Base-by-base conservation (phyloP, 768 basidiomycete genomes). In the Pholiota molesta region DNA sequence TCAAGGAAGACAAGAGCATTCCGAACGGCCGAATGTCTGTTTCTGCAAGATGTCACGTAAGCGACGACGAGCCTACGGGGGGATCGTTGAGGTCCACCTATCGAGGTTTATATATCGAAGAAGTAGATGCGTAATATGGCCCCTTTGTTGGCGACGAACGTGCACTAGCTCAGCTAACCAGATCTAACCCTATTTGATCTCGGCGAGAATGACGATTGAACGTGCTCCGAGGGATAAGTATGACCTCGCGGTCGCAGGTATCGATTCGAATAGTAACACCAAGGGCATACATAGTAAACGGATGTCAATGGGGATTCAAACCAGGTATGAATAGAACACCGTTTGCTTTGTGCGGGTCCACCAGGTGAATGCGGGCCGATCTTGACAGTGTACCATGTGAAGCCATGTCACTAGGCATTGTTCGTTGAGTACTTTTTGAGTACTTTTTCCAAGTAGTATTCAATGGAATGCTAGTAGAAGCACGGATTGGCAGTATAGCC, bases 321-420 rank as follows among this genome's bases (percentile, higher is more conserved):
- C 11, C 16, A 13, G 23, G 7, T 49, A 49, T 23, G 23, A 49
- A 49, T 49, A 47, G 45, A 23, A 16, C 6, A 6, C 19, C 21
- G n/a, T 8, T 23, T 47, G 11, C 29, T 31, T 31, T 31, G 31
- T 40, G 39, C 39, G 39, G 39, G 39, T 40, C 39, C 39, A 11
- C n/a, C 42, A n/a, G 42, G 13, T 44, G 19, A 26, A 26, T 26
- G 21, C 21, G n/a, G 13, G 13, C 47, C 47, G 23, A 10, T 49
- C 47, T 49, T 49, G 47, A 49, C 23, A 49, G 47, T 14, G 47
- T 49, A 49, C 47, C 47, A 49, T 49, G 47, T 49, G 47, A 49
- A 49, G 47, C 47, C 23, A 11, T 19, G 23, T 9, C 23, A n/a
- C 23, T 9, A 47, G 19, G 45, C 6, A 8, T n/a, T 16, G 45